phyloP scores from a whole-genome alignment of 257 asterid species.

The Orobanche coerulescens region DNA sequence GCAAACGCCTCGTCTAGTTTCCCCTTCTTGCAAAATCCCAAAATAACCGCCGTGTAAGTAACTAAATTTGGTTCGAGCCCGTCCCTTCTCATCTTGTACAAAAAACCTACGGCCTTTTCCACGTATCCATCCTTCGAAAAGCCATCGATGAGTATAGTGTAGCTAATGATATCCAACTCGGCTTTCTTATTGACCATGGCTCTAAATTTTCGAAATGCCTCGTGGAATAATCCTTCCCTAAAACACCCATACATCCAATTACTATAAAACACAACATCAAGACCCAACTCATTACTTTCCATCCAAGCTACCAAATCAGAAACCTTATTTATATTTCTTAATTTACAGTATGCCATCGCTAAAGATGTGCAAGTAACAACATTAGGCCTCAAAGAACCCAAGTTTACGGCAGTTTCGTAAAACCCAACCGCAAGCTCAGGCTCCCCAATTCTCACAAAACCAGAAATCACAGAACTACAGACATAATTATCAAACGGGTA shows the following conservation, averaged over 20 bases:
- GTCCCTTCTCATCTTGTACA: constrained; percentile 60
- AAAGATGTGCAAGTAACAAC: constrained; percentile 50
- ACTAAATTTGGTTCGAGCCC: constrained; percentile 63
- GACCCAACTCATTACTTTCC: constrained; percentile 36
- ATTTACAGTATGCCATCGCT: constrained; percentile 52
- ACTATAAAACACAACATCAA: constrained; percentile 65
- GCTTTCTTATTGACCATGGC: constrained; percentile 40
- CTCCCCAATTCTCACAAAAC: constrained; percentile 62
- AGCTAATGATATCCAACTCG: constrained; percentile 49
- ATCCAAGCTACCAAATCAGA: constrained; percentile 50
- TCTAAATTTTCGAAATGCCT: constrained; percentile 44
- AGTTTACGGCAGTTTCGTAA: constrained; percentile 57
- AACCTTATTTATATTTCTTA: constrained; percentile 43
- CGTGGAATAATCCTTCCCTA: constrained; percentile 40
- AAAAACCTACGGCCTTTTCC: constrained; percentile 70
- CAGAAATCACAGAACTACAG: constrained; percentile 71
- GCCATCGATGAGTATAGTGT: constrained; percentile 73
- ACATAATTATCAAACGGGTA: constrained; percentile 64
- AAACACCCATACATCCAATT: constrained; percentile 61
- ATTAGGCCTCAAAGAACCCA: constrained; percentile 48
- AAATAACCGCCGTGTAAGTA: constrained; percentile 59
- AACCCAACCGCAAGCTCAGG: constrained; percentile 62
- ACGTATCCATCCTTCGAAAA: constrained; percentile 69
- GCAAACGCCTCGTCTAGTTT: constrained; percentile 66
- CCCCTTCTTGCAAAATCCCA: constrained; percentile 79